Evolutionary conservation across 2,329 filamentous ascomycete species (phyloP), one percentile per base, ranked within the genome.

Genomic region (Xylariaceae sp.): DNA sequence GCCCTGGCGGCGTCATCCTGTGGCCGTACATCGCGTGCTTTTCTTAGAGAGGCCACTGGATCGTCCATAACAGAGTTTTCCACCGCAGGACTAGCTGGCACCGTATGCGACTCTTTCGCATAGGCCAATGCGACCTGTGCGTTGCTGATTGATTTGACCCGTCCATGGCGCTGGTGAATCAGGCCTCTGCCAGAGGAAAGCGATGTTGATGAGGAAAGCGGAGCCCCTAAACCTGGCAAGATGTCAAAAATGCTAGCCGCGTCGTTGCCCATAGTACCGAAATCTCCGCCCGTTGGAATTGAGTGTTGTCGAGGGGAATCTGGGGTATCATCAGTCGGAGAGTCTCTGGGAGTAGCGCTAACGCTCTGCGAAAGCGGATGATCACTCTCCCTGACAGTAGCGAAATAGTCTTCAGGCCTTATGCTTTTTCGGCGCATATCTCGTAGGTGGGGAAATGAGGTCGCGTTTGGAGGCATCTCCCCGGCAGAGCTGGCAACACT

Each of bases 351-450:
- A 67, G 87, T 90, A 16, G 84, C 89, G 31, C 85, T 87, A 45
- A 90, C 82, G 69, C 89, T 93, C 65, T 91, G 88, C 16, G 90
- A 86, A 37, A 94, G 75, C 17, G 90, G 90, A 71, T 94, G 90
- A 50, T 91, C 88, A 45, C 76, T 74, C 67, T 80, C 76, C 29
- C 73, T 76, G 19, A 76, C 65, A 45, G 73, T 76, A 21, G 77
- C 70, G 58, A 86, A 84, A 65, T 82, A 83, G 74, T 85, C 73
- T 74, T 86, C 75, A 67, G 81, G 63, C 68, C 84, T 72, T 65
- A 87, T 63, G 71, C 82, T 78, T 75, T 78, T 71, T 75, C 87
- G 73, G 71, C 83, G 69, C 69, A 79, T 67, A 70, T 87, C 69
- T 73, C 82, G 70, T 69, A 80, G 69, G 75, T 87, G 67, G 73